Evolutionary conservation across 1,139 yeast species (phyloP).

Genomic region (Arxiozyma heterogenica): DNA sequence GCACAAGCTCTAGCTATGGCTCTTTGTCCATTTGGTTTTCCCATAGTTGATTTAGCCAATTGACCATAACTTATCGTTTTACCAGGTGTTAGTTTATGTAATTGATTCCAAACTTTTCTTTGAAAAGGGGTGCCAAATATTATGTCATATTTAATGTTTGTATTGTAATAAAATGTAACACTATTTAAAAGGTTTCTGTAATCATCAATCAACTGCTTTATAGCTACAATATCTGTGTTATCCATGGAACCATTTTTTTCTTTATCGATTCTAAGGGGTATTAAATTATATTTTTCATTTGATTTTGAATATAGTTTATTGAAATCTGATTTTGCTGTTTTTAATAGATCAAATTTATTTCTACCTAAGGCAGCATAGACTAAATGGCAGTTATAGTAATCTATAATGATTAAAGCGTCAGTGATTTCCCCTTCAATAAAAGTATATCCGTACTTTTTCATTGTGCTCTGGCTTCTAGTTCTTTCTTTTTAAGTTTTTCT

Average conservation of each 20-base stretch:
- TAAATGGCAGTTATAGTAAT: conserved; percentile 6
- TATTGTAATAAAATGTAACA: neutral
- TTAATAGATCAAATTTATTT: conserved; percentile 10
- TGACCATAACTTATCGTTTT: conserved; percentile 16
- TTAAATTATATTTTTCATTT: conserved; percentile 6
- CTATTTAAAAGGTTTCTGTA: neutral
- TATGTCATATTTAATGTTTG: conserved; percentile 13
- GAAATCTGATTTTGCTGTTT: conserved; percentile 10
- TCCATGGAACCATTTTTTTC: neutral
- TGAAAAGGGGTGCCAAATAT: conserved; percentile 26
- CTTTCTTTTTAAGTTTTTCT: neutral
- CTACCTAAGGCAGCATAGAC: conserved; percentile 18
- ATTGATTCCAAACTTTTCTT: conserved; percentile 21
- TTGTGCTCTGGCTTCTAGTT: neutral
- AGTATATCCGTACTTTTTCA: neutral
- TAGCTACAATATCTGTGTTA: neutral
- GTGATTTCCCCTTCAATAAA: conserved; percentile 2
- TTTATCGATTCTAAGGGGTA: neutral
- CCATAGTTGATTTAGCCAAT: conserved; percentile 16
- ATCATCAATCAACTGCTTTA: neutral
- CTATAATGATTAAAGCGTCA: neutral
- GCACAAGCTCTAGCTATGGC: conserved; percentile 27
- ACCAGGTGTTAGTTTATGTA: conserved; percentile 15
- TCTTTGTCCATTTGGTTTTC: conserved; percentile 17
- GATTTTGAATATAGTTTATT: conserved; percentile 9